Evolutionary conservation across 73 alveolate genomes (phyloP), one percentile per base, ranked within the genome.

Genomic region (Paramecium sonneborni): DNA sequence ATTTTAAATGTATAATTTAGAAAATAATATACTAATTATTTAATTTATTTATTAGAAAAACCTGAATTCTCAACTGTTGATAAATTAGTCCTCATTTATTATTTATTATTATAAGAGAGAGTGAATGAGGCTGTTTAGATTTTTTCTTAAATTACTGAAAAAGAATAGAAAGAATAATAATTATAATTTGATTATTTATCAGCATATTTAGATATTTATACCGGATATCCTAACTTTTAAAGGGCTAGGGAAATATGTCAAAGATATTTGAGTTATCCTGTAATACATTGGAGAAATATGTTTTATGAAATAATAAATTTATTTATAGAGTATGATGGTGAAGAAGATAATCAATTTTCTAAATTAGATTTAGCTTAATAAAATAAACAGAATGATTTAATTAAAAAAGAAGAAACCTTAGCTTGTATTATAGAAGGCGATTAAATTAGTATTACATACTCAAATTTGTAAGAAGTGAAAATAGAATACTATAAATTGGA

Each of bases 401-500:
- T 70, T 15, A 69, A 70, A 44, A 58, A 79, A 6, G 95, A 95
- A 39, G 97, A 96, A 86, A 88, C 89, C 15, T 91, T 95, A 38
- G 69, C 88, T 38, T 68, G 95, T 14, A 96, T 92, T 55, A 62
- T 94, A 24, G 96, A 95, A 68, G 96, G 91, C 26, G 76, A 92
- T 28, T 48, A 48, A 20, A 84, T 97, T 37, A 57, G 57, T 15
- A 85, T 97, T 79, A 95, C 94, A 24, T 94, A 92, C 57, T 92
- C 86, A 69, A 95, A 96, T 92, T 85, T 97, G 32, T 57, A 85
- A 21, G 69, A 58, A 32, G 87, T 95, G 32, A 84, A 57, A 30
- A 84, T 97, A 67, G 92, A 95, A 89, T 96, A 88, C 93, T 97
- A 98, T 94, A 76, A 85, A 69, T 92, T 97, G 32, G 99, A 97